phyloP scores from a whole-genome alignment of 2,329 filamentous ascomycete genomes.

The Ceratocystis lukuohia region DNA sequence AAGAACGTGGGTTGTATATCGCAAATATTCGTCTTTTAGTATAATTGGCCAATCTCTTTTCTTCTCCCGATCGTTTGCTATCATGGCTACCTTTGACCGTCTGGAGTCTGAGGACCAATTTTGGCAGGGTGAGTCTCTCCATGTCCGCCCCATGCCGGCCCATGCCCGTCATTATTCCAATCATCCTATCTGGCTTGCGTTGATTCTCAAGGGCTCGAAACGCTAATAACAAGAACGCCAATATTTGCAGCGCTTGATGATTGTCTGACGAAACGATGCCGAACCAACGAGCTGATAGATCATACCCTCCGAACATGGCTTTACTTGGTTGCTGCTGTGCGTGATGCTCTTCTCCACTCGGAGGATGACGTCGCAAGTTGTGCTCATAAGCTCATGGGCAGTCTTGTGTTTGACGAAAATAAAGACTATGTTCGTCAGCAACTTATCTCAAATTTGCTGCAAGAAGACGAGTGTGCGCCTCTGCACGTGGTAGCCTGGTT shows the following conservation, averaged over 20 bases:
- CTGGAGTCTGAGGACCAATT: conserved; percentile 57
- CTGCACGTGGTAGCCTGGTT: conserved; percentile 74
- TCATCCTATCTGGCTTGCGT: not conserved
- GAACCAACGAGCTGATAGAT: conserved; percentile 54
- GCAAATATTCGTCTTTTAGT: not conserved
- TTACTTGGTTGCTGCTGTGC: conserved; percentile 59
- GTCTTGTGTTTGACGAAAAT: conserved; percentile 59
- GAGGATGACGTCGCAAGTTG: conserved; percentile 72
- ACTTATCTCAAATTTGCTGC: conserved; percentile 77
- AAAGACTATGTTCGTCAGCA: conserved; percentile 81
- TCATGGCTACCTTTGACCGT: conserved; percentile 16
- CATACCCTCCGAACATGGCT: conserved; percentile 76
- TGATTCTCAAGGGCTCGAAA: not conserved
- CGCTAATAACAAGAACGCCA: not conserved
- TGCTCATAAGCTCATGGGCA: conserved; percentile 63
- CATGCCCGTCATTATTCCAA: no score
- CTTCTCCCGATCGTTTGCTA: not conserved
- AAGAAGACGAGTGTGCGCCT: conserved; percentile 74
- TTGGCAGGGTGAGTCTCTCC: conserved; percentile 57
- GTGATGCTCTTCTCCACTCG: conserved; percentile 59
- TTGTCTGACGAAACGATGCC: conserved; percentile 35
- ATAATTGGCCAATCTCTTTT: not conserved
- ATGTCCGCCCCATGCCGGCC: not conserved
- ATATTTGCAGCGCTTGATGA: conserved; percentile 33
- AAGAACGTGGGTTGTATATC: not conserved